Conservation (phyloP, 208 protist species). For the Phytomonas francai region DNA sequence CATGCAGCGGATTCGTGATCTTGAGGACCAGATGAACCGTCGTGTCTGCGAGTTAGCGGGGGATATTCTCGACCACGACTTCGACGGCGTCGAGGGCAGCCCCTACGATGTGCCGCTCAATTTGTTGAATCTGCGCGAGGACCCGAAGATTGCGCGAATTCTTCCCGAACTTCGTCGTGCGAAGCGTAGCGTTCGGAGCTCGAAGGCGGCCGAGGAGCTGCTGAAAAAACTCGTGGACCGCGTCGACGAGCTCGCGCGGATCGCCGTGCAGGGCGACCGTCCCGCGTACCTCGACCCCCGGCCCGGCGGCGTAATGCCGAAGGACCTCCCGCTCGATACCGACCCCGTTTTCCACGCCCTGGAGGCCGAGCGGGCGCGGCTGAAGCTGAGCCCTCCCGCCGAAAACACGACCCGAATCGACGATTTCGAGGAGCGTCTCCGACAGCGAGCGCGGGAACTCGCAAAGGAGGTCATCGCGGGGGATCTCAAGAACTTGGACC, state of each 20-base stretch:
- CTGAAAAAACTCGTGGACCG: conserved; percentile 44
- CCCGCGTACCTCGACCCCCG: conserved; percentile 38
- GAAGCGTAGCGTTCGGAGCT: conserved; percentile 36
- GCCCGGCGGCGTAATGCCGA: conserved; percentile 46
- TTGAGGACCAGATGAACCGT: conserved; percentile 59
- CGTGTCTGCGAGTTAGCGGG: conserved; percentile 49
- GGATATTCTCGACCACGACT: conserved; percentile 32
- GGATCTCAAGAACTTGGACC: conserved; percentile 42
- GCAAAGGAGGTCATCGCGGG: conserved; percentile 45
- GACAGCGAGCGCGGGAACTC: conserved; percentile 47
- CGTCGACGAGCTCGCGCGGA: conserved; percentile 36
- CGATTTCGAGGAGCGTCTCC: conserved; percentile 50
- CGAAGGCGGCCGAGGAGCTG: conserved; percentile 31
- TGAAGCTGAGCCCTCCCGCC: conserved; percentile 44
- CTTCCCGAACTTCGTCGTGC: conserved; percentile 53
- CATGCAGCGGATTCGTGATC: conserved; percentile 33
- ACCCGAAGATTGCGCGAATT: conserved; percentile 41
- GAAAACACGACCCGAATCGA: conserved; percentile 46
- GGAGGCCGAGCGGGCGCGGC: conserved; percentile 57
- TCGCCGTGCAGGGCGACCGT: conserved; percentile 36
- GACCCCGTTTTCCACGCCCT: conserved; percentile 53
- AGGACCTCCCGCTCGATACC: conserved; percentile 49
- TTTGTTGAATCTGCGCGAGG: conserved; percentile 39
- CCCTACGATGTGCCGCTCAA: conserved; percentile 52
- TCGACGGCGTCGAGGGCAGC: conserved; percentile 45